Conservation (phyloP, 2,329 filamentous ascomycete genomes). For the Didymella segeticola region DNA sequence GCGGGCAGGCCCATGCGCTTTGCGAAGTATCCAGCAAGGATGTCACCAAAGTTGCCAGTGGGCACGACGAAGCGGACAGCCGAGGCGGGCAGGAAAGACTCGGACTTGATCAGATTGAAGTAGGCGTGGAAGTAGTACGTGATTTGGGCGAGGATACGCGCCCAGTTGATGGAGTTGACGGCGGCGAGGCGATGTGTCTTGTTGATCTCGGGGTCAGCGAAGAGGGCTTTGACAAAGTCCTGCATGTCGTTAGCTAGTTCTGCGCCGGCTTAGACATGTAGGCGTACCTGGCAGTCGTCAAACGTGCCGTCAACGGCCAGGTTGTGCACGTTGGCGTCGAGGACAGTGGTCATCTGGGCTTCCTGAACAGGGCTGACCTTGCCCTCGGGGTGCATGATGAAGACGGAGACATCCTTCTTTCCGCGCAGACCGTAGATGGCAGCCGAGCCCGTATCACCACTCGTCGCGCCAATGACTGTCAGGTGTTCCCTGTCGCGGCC, state of each 20-base stretch:
- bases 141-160: constrained; percentile 93
- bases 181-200: constrained; percentile 82
- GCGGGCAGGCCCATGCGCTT: constrained; percentile 86
- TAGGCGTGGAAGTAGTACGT: constrained; percentile 97
- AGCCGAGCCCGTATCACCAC: constrained; percentile 78
- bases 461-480: constrained; percentile 52
- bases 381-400: constrained; percentile 92
- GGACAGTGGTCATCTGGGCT: constrained; percentile 94
- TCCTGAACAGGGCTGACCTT: constrained; percentile 92
- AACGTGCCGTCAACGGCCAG: constrained; percentile 89
- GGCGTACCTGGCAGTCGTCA: constrained; percentile 83
- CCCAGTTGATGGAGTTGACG: constrained; percentile 97
- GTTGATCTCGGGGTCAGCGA: constrained; percentile 86
- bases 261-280: not conserved
- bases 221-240: constrained; percentile 93
- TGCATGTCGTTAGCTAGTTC: constrained; percentile 46
- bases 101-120: constrained; percentile 73
- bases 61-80: constrained; percentile 85
- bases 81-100: constrained; percentile 66
- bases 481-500: constrained; percentile 65
- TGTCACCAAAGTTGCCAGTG: constrained; percentile 96
- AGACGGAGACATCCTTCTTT: constrained; percentile 96
- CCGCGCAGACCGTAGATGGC: constrained; percentile 94
- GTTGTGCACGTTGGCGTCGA: constrained; percentile 92
- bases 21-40: constrained; percentile 92